Conservation (phyloP, 108 stramenopile species). For the Nitzschia sp. region DNA sequence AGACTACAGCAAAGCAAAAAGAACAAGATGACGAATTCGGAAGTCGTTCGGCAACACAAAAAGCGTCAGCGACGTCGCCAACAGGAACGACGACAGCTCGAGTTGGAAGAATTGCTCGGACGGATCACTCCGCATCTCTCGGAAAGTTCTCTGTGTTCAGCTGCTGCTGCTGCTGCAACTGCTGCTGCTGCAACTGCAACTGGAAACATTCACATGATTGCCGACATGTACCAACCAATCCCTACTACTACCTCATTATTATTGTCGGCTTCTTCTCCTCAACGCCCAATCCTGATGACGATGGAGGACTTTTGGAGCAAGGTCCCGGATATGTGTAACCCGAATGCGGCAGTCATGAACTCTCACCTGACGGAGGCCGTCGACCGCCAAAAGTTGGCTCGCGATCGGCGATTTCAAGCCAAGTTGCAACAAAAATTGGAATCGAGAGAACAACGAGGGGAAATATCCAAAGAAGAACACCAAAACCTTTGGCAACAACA, state of each 20-base stretch:
- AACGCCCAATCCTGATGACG: neutral
- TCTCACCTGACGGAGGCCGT: neutral
- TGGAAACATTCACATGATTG: neutral
- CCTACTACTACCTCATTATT: conserved; percentile 3
- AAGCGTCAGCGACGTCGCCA: conserved; percentile 24
- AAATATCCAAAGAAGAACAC: conserved; percentile 21
- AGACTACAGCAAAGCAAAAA: too few species aligned
- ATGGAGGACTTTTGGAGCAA: conserved; percentile 16
- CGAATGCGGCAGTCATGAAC: conserved; percentile 30
- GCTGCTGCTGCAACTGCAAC: neutral
- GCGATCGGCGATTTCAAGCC: neutral
- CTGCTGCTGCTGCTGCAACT: too few species aligned
- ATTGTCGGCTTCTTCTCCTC: neutral
- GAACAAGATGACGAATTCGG: conserved; percentile 14
- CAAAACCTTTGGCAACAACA: conserved; percentile 26
- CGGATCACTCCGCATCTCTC: conserved; percentile 15
- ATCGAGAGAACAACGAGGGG: conserved; percentile 13
- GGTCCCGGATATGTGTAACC: conserved; percentile 29
- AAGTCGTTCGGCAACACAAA: conserved; percentile 19
- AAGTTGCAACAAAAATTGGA: conserved; percentile 24
- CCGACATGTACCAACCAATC: conserved; percentile 13
- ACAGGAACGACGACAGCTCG: conserved; percentile 16
- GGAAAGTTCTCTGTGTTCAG: neutral
- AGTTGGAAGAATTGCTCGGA: conserved; percentile 15
- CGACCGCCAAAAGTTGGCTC: conserved; percentile 1